phyloP scores from a whole-genome alignment of 495 filamentous ascomycete species.

The Penicillium dipodomyicola region DNA sequence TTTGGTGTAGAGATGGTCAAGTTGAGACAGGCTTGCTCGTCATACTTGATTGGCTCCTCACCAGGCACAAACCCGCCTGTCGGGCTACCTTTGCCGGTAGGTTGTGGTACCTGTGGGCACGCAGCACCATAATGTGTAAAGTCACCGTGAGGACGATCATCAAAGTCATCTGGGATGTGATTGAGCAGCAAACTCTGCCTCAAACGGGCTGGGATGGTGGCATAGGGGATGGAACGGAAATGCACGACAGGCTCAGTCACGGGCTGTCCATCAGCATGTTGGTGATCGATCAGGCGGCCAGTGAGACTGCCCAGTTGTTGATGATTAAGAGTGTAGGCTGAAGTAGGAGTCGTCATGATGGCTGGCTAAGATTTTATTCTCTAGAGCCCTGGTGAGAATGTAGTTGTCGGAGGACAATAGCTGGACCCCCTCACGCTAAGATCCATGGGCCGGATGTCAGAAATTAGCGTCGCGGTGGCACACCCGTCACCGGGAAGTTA shows the following conservation, averaged over 20 bases:
- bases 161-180: not conserved
- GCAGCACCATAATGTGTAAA: not conserved
- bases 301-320: not conserved
- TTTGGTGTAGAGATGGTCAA: not conserved
- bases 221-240: not conserved
- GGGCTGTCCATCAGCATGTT: not conserved
- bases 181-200: not conserved
- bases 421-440: too few species aligned
- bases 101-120: not conserved
- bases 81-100: not conserved
- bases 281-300: not conserved
- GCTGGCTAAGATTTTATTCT: too few species aligned
- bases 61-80: not conserved
- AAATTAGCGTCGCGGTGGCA: not conserved
- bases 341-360: too few species aligned
- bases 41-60: not conserved
- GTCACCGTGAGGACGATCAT: not conserved
- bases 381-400: too few species aligned
- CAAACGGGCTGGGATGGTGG: not conserved
- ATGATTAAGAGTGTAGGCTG: not conserved
- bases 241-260: not conserved
- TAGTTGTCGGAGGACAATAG: too few species aligned
- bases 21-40: not conserved
- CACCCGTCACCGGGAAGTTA: too few species aligned
- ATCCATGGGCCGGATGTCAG: not conserved